Base-by-base conservation (phyloP, 495 filamentous ascomycete genomes). In the Neurospora terricola region DNA sequence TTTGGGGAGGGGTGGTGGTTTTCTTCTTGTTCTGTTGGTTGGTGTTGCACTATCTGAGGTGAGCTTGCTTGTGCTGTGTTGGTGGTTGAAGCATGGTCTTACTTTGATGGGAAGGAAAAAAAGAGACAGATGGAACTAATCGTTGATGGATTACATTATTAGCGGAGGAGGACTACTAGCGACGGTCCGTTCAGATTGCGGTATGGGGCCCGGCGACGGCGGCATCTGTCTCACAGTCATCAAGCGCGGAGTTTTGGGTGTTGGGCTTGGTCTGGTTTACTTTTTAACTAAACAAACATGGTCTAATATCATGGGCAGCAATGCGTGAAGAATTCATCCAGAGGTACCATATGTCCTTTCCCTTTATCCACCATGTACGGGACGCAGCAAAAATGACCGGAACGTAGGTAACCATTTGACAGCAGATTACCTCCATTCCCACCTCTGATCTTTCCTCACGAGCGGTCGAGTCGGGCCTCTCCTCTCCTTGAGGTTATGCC, bases 21-120 rank as follows among this genome's bases (percentile, higher is more conserved):
- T 99, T 99, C 82, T 91, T 98, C 73, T 80, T 86, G 54, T 98
- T 99, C 81, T 97, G 94, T 78, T 98, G 93, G 89, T 80, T 93
- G 73, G 93, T 95, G 68, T 76, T 99, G 81, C 90, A 92, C 82
- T 98, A 88, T 79, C 79, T 98, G 79, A 82, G 93, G 79, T 98
- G 82, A 85, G 38, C 38, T 34, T 71, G 39, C 23, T 27, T 27
- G 66, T 38, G 66, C 27, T 38, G 23, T 16, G 69, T 12, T n/a
- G 70, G 70, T n/a, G 39, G 9, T 48, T 0, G 11, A n/a, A 30
- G 1, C 21, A 43, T 43, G 37, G n/a, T 5, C n/a, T n/a, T n/a
- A n/a, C n/a, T 34, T 7, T 66, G 34, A 34, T 66, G 54, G 54
- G 54, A 62, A 9, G 27, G 6, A 9, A 62, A 27, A 16, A 18